These are phyloP conservation scores for Mesembryanthemum crystallinum DNA, from an alignment of 148 eudicot species.

Conservation along the genomic window DNA sequence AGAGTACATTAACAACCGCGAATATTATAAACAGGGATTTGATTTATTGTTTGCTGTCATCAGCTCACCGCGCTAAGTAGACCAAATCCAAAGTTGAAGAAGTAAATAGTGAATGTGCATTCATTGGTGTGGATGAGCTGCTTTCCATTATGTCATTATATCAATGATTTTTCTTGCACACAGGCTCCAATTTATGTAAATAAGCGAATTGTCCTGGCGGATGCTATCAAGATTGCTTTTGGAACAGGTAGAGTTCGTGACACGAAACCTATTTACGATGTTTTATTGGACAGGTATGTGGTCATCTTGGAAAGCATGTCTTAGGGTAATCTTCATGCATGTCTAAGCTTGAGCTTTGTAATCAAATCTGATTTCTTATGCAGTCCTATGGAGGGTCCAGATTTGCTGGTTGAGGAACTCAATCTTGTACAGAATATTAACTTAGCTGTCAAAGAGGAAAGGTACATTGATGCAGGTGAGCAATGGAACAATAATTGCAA, in stretches of 20 bases:
- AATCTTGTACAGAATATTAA: slow-evolving; percentile 51
- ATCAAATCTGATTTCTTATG: slow-evolving; percentile 6
- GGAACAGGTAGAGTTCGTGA: slow-evolving; percentile 41
- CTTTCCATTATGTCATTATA: neutral
- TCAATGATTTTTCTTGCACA: neutral
- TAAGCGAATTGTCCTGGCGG: slow-evolving; percentile 59
- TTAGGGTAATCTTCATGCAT: neutral
- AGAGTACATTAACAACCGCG: neutral
- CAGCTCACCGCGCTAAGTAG: neutral
- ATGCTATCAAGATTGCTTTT: slow-evolving; percentile 57
- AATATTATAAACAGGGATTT: neutral
- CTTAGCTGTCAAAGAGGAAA: slow-evolving; percentile 63
- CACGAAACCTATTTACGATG: slow-evolving; percentile 57
- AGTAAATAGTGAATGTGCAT: neutral
- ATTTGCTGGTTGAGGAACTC: slow-evolving; percentile 56
- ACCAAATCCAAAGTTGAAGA: no score
- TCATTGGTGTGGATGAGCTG: neutral
- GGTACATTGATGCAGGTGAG: slow-evolving; percentile 80
- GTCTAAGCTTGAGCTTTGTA: slow-evolving; percentile 10
- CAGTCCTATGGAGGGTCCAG: slow-evolving; percentile 77
- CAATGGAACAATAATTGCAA: neutral
- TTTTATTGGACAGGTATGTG: slow-evolving; percentile 60
- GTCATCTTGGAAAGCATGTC: neutral
- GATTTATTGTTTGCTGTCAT: neutral
- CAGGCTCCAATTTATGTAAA: slow-evolving; percentile 76